A percentile compares a stretch with the other conserved stretches of the same genome.
phyloP scores from a whole-genome alignment of 305 asterid species.

The Fraxinus floribunda region DNA sequence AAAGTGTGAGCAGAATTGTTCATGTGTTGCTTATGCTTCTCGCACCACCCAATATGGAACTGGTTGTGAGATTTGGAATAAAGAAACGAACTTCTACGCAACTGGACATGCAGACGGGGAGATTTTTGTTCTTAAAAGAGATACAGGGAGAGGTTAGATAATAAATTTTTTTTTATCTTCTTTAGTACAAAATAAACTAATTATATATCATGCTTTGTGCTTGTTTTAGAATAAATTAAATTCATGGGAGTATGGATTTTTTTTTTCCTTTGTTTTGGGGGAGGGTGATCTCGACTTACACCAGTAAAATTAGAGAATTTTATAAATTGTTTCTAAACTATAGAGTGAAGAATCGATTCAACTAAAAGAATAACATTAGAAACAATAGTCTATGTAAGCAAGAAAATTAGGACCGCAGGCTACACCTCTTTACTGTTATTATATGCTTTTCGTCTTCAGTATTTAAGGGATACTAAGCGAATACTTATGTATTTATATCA shows the following conservation, averaged over 20 bases:
- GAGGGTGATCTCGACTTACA: neutral
- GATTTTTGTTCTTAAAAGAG: conserved; percentile 16
- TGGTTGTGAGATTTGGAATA: conserved; percentile 1
- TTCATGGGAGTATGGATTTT: neutral
- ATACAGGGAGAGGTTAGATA: conserved; percentile 5
- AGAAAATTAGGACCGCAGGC: neutral
- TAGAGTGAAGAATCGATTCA: neutral
- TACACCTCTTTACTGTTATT: too few species aligned
- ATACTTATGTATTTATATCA: neutral
- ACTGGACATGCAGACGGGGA: neutral
- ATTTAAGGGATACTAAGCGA: neutral
- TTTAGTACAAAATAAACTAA: neutral
- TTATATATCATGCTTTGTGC: neutral
- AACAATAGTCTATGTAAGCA: neutral
- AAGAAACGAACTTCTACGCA: neutral
- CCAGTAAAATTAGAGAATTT: neutral
- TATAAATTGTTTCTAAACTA: neutral
- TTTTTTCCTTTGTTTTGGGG: neutral
- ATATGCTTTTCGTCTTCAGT: neutral
- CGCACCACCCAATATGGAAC: conserved; percentile 4
- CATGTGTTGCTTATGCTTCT: conserved; percentile 28
- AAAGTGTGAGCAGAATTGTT: conserved; percentile 27
- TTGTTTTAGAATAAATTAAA: neutral
- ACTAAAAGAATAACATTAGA: neutral
- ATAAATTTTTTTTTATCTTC: neutral